Percentiles rank a stretch among this genome's conserved stretches.
Evolutionary conservation across 23 red algal genomes (phyloP).

Genomic region (Rhodosorus marinus): DNA sequence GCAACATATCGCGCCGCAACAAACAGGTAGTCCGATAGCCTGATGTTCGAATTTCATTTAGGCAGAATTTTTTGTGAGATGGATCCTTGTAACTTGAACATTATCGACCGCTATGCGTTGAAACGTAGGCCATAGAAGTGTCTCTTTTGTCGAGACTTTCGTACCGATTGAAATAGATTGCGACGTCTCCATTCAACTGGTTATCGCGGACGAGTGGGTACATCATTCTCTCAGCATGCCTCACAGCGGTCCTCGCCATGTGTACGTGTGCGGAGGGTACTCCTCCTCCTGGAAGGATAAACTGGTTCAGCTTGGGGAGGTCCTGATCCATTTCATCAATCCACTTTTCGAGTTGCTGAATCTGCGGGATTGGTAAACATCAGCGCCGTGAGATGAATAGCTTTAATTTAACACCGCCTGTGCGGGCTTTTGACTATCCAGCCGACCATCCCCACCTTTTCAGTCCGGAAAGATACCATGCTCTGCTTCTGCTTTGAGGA

Average conservation of each 20-base stretch:
- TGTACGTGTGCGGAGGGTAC: slow-evolving; percentile 3
- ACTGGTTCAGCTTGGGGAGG: slow-evolving; percentile 2
- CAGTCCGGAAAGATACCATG: too few species aligned
- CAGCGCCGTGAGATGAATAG: neutral
- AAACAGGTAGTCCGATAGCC: neutral
- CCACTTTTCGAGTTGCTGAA: neutral
- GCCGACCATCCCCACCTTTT: neutral
- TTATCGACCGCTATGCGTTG: too few species aligned
- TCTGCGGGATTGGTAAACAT: neutral
- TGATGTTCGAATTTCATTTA: too few species aligned
- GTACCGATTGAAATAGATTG: too few species aligned
- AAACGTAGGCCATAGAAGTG: too few species aligned
- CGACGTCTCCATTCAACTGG: too few species aligned
- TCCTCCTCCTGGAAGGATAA: slow-evolving; percentile 9
- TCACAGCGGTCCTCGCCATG: neutral
- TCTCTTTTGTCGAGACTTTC: too few species aligned
- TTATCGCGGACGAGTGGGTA: too few species aligned
- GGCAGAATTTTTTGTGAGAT: too few species aligned
- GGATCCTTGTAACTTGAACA: too few species aligned
- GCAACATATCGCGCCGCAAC: neutral
- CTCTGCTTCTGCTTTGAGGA: too few species aligned
- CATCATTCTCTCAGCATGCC: slow-evolving; percentile 1
- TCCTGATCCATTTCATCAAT: slow-evolving; percentile 2
- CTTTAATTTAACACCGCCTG: neutral
- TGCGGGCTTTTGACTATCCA: neutral